Percentiles rank a stretch among this genome's conserved stretches.
Evolutionary conservation across 2,329 filamentous ascomycete species (phyloP).

Genomic region (Beauveria bassiana): DNA sequence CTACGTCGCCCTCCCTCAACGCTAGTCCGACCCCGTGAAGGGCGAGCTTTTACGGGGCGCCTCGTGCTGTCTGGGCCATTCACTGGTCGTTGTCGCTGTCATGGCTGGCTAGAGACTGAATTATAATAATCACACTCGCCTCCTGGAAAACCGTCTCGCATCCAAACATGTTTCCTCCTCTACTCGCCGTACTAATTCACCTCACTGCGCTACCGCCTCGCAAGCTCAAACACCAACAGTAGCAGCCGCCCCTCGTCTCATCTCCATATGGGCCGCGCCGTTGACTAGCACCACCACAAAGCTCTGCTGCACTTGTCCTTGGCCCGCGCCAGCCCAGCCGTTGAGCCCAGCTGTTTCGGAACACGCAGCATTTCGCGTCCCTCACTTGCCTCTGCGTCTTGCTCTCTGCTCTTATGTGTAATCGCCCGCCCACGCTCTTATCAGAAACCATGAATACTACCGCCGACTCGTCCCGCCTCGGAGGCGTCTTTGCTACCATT

Average conservation of each 20-base stretch:
- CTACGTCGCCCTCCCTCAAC: no score
- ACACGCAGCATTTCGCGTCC: background rate
- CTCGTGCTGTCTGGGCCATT: no score
- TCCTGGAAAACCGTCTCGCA: no score
- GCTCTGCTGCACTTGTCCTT: background rate
- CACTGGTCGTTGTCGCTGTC: no score
- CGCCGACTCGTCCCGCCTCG: background rate
- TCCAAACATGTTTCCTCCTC: background rate
- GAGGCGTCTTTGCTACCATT: constrained; percentile 10
- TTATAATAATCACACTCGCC: no score
- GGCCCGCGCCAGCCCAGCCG: background rate
- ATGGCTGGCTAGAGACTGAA: no score
- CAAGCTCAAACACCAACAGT: constrained; percentile 1
- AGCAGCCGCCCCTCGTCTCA: constrained; percentile 4
- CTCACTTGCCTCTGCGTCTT: background rate
- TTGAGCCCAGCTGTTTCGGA: constrained; percentile 3
- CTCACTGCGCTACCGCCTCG: background rate
- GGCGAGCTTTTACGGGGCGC: no score
- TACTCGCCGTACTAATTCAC: background rate
- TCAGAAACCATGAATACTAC: background rate
- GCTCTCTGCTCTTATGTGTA: background rate
- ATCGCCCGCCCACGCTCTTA: background rate
- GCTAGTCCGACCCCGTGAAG: no score
- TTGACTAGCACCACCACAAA: background rate
- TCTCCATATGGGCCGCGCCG: background rate